Conservation (phyloP, 2,329 filamentous ascomycete species). For the Didymella pinodella region DNA sequence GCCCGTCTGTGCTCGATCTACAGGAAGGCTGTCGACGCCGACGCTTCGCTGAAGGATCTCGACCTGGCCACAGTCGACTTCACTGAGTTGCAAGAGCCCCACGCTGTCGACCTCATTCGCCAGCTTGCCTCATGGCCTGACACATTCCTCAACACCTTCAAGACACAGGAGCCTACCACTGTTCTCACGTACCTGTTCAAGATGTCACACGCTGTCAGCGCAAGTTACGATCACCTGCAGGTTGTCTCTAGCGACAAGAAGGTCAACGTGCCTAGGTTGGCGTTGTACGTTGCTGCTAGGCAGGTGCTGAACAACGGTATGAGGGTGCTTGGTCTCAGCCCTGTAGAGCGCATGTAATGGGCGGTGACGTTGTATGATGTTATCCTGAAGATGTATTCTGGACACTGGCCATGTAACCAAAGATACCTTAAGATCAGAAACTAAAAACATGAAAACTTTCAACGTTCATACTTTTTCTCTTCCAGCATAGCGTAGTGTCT, state of each 20-base stretch:
- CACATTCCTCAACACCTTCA: constrained; percentile 81
- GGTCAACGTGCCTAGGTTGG: constrained; percentile 69
- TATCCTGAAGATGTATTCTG: neutral
- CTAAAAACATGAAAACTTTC: neutral
- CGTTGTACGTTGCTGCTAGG: constrained; percentile 77
- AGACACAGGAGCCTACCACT: constrained; percentile 78
- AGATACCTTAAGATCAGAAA: constrained; percentile 12
- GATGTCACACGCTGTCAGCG: constrained; percentile 82
- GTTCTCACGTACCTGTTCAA: constrained; percentile 80
- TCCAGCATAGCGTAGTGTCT: no score
- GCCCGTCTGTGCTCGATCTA: constrained; percentile 49
- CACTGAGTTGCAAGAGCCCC: constrained; percentile 72
- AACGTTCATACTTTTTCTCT: no score
- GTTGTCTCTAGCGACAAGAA: constrained; percentile 81
- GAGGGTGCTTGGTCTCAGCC: constrained; percentile 78
- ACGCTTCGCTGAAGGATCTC: constrained; percentile 59
- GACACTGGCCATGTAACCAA: neutral
- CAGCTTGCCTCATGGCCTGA: constrained; percentile 86
- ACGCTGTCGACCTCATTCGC: constrained; percentile 76
- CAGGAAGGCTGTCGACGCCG: constrained; percentile 61
- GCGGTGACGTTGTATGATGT: neutral
- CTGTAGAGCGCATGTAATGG: constrained; percentile 68
- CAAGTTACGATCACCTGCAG: constrained; percentile 81
- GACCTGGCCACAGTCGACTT: constrained; percentile 74
- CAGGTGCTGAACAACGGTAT: constrained; percentile 84